Evolutionary conservation across 805 yeast genomes (phyloP), one percentile per base, ranked within the genome.

Genomic region (Diddensiella transvaalensis): DNA sequence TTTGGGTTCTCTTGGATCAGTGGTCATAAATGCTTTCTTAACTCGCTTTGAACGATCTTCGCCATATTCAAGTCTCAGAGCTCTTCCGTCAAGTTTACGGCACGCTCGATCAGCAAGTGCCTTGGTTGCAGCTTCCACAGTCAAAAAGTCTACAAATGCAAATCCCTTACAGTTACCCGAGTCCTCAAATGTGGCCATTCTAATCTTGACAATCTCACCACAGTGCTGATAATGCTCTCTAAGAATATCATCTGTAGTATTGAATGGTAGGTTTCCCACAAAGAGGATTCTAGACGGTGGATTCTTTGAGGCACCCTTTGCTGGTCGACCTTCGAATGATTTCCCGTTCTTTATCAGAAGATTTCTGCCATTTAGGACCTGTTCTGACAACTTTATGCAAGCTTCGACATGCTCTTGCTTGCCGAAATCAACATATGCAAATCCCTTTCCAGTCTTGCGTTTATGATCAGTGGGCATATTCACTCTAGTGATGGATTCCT

Each of bases 161-260:
- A 91, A 91, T 1, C 98, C 98, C 67, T 93, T 93, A 73, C 98
- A 91, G 64, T 90, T 91, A 1, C 97, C 98, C 44, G 85, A 72
- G 64, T 91, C 99, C 68, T 93, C 89, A 68, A 91, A 91, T n/a
- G 99, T 90, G 2, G 98, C 98, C 95, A 90, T 91, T 66, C 99
- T 79, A 46, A 91, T 79, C 56, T 79, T 79, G 23, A 74, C 69
- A 50, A 95, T 91, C 54, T 85, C 89, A 35, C 98, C 97, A 69
- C 96, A 89, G 60, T 85, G 91, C 66, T 85, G 84, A 73, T 91
- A 91, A 54, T 87, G 96, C 57, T 80, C 84, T 55, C 80, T 82
- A 39, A 91, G 70, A 53, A 81, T 67, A 24, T 85, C 95, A 52
- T 85, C 82, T 1, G 95, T 86, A 6, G 97, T 87, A 62, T 90